A percentile compares a stretch with the other conserved stretches of the same genome.
phyloP scores from a whole-genome alignment of 768 basidiomycete genomes.

The Paxillus rubicundulus region DNA sequence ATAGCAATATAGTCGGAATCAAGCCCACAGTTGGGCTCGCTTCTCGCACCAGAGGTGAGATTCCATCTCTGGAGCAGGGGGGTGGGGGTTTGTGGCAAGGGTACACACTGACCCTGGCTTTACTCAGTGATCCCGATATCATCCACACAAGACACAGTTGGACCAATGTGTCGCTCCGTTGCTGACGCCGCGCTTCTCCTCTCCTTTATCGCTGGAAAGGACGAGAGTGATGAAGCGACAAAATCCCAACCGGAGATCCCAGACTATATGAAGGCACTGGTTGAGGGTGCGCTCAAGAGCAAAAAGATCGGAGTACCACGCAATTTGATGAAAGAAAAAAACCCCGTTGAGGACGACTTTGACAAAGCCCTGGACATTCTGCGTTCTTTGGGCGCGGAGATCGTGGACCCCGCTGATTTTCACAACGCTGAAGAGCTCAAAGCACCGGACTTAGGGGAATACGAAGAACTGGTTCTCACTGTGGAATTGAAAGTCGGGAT shows the following conservation, averaged over 20 bases:
- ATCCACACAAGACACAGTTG: constrained; percentile 55
- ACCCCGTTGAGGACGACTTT: constrained; percentile 35
- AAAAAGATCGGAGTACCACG: constrained; percentile 56
- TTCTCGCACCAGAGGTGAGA: constrained; percentile 37
- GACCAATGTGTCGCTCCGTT: constrained; percentile 54
- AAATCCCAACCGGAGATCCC: constrained; percentile 53
- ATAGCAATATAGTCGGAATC: constrained; percentile 44
- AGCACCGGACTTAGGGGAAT: constrained; percentile 29
- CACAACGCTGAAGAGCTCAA: constrained; percentile 51
- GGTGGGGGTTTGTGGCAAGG: neutral
- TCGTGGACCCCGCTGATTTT: constrained; percentile 64
- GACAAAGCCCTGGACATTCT: constrained; percentile 38
- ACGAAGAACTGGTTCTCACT: constrained; percentile 51
- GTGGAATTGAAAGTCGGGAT: constrained; percentile 64
- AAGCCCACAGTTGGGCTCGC: constrained; percentile 44
- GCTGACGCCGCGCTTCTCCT: constrained; percentile 56
- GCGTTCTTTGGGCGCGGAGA: constrained; percentile 40
- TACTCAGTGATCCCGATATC: constrained; percentile 52
- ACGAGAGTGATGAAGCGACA: constrained; percentile 52
- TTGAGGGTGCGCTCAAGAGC: constrained; percentile 45
- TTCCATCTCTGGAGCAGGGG: neutral
- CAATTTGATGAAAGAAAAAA: constrained; percentile 22
- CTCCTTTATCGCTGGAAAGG: constrained; percentile 50
- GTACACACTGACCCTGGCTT: too few relatives aligned
- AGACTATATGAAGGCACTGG: constrained; percentile 53